Evolutionary conservation across 768 basidiomycete genomes (phyloP), one percentile per base, ranked within the genome.

Genomic region (Rickenella mellea): DNA sequence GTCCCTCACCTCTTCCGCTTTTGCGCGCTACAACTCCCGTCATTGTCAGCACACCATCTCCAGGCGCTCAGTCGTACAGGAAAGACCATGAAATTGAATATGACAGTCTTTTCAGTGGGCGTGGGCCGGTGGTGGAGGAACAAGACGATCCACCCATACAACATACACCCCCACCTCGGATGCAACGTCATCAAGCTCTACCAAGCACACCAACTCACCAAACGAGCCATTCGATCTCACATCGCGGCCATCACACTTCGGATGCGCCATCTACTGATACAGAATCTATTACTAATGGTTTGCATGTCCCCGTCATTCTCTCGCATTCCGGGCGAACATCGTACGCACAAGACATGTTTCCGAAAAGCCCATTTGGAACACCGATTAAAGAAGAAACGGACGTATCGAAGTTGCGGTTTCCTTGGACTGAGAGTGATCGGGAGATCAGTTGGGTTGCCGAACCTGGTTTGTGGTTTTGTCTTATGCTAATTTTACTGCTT

Each of bases 401-500:
- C n/a, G n/a, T n/a, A n/a, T n/a, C n/a, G n/a, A n/a, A 40, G 28
- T 36, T 22, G 9, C 19, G 4, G 15, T 36, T 36, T 22, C 33
- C 33, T 36, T 9, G 43, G 46, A 29, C 43, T 38, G 67, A 60
- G 24, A 74, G 43, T 41, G 57, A 77, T 24, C 69, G 80, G 48
- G 72, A 78, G 50, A 76, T 78, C 33, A 89, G 85, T 52, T 89
- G 85, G 85, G 66, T 84, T 27, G 83, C 81, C 30, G 75, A 78
- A 36, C 80, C 73, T 55, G 78, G 85, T 84, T 51, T 51, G 75
- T 64, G 30, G n/a, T n/a, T n/a, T 25, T n/a, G 6, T 31, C 30
- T 29, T n/a, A 19, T 20, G 1, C 37, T 2, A 12, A 20, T 27
- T 11, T 27, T 42, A 25, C 6, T 17, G 26, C 5, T 30, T 15